Percentiles rank a stretch among this genome's conserved stretches.
phyloP scores from a whole-genome alignment of 352 stramenopile genomes.

The Peronospora belbahrii region DNA sequence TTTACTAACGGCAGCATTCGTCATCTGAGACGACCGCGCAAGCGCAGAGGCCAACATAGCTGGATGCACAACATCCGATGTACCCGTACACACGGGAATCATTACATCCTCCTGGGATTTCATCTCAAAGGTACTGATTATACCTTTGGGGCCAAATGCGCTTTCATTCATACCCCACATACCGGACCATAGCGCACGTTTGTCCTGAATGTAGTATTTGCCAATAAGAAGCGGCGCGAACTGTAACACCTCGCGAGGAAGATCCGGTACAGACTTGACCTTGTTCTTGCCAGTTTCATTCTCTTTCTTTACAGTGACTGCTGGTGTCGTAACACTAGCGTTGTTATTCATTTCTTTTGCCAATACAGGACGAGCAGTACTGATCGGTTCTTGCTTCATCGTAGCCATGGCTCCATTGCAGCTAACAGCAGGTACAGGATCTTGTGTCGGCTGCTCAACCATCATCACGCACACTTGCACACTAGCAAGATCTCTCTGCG shows the following conservation, averaged over 20 bases:
- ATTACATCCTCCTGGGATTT: conserved; percentile 77
- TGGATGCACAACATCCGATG: conserved; percentile 37
- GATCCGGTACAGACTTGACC: conserved; percentile 16
- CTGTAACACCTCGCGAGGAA: conserved; percentile 53
- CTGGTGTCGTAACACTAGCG: neutral
- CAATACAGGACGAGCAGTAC: neutral
- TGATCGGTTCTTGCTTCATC: conserved; percentile 17
- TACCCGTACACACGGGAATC: conserved; percentile 34
- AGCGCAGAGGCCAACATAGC: conserved; percentile 38
- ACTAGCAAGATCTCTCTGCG: conserved; percentile 19
- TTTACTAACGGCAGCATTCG: conserved; percentile 31
- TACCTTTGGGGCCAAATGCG: conserved; percentile 60
- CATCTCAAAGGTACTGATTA: conserved; percentile 84
- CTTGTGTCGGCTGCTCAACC: conserved; percentile 39
- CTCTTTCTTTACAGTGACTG: conserved; percentile 16
- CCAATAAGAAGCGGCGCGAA: conserved; percentile 67
- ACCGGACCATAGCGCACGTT: conserved; percentile 66
- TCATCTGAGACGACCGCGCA: conserved; percentile 39
- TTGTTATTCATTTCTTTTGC: conserved; percentile 1
- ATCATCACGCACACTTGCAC: conserved; percentile 64
- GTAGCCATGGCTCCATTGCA: conserved; percentile 2
- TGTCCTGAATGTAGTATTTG: conserved; percentile 83
- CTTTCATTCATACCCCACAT: conserved; percentile 82
- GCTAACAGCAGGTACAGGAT: conserved; percentile 9
- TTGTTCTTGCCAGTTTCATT: conserved; percentile 9